phyloP scores from a whole-genome alignment of 148 eudicot species.

The Simmondsia chinensis region DNA sequence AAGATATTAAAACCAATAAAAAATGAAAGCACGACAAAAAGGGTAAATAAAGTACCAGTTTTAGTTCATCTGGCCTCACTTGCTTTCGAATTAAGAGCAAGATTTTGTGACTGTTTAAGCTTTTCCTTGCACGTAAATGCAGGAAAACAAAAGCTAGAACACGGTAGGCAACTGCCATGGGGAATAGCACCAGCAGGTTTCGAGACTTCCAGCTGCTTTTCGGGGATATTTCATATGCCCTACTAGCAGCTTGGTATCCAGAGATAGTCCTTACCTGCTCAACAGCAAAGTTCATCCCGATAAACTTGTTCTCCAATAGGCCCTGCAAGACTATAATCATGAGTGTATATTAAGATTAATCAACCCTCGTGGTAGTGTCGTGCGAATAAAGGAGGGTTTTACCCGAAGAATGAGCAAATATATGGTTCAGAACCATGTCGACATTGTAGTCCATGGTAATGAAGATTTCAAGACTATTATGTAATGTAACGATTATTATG shows the following conservation, averaged over 20 bases:
- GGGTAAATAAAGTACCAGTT: background rate
- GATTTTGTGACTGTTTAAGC: slow-evolving; percentile 21
- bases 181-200: slow-evolving; percentile 64
- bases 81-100: slow-evolving; percentile 22
- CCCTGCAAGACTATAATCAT: slow-evolving; percentile 56
- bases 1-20: no score
- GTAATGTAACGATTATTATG: no score
- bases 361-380: background rate
- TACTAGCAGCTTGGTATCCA: slow-evolving; percentile 76
- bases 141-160: slow-evolving; percentile 57
- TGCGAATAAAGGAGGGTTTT: background rate
- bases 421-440: no score
- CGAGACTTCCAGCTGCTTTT: slow-evolving; percentile 61
- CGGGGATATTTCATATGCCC: slow-evolving; percentile 58
- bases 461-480: no score
- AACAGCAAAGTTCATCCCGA: slow-evolving; percentile 62
- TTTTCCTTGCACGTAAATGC: slow-evolving; percentile 33
- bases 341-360: no score
- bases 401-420: background rate
- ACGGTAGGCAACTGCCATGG: slow-evolving; percentile 79
- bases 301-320: slow-evolving; percentile 81
- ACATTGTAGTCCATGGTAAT: no score
- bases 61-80: slow-evolving; percentile 35
- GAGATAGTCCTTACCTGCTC: slow-evolving; percentile 79
- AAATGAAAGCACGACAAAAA: background rate